phyloP scores from a whole-genome alignment of 2,329 filamentous ascomycete species.

The Penicillium paneum region DNA sequence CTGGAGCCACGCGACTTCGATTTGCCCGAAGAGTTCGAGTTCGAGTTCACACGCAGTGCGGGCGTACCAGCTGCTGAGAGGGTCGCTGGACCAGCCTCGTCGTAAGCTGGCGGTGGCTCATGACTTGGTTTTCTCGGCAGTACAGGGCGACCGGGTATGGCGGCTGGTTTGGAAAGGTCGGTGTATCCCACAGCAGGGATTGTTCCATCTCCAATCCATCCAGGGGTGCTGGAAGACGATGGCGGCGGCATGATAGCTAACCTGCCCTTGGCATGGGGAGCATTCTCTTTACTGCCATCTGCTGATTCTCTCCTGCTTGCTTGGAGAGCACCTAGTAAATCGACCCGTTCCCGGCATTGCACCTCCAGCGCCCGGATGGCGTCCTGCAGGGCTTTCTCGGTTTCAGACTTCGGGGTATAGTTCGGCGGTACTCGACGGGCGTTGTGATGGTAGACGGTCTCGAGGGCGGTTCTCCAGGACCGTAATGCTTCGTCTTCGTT shows the following conservation, averaged over 20 bases:
- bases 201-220: slow-evolving; percentile 75
- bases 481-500: slow-evolving; percentile 87
- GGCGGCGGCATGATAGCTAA: slow-evolving; percentile 15
- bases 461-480: slow-evolving; percentile 84
- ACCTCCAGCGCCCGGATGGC: slow-evolving; percentile 79
- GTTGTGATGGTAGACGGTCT: slow-evolving; percentile 84
- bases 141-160: slow-evolving; percentile 50
- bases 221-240: slow-evolving; percentile 37
- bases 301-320: slow-evolving; percentile 56
- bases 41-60: slow-evolving; percentile 27
- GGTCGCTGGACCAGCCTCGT: slow-evolving; percentile 10
- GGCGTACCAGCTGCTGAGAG: slow-evolving; percentile 16
- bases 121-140: slow-evolving; percentile 19
- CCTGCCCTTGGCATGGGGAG: slow-evolving; percentile 30
- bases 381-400: slow-evolving; percentile 76
- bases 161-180: slow-evolving; percentile 70
- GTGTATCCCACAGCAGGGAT: slow-evolving; percentile 77
- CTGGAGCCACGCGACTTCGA: slow-evolving; percentile 57
- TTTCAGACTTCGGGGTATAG: slow-evolving; percentile 71
- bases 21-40: slow-evolving; percentile 34
- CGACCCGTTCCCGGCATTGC: slow-evolving; percentile 90
- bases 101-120: slow-evolving; percentile 19
- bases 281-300: slow-evolving; percentile 21
- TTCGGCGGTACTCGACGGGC: slow-evolving; percentile 68
- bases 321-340: slow-evolving; percentile 77